Conservation (phyloP, 495 filamentous ascomycete species). For the Neurospora sp. region DNA sequence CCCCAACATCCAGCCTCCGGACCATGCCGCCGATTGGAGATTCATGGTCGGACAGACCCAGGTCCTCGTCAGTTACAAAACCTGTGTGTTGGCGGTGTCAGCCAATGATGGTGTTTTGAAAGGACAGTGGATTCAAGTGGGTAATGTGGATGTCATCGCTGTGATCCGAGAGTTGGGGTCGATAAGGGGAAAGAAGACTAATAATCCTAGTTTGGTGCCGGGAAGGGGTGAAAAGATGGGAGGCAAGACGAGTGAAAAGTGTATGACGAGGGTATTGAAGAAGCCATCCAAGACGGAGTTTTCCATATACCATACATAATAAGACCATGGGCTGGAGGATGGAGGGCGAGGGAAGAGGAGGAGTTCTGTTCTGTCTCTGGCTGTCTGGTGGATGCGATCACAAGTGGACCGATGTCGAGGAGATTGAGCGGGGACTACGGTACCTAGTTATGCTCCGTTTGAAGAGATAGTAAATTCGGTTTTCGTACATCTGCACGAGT, state of each 20-base stretch:
- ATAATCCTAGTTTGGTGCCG: background rate
- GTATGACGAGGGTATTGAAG: background rate
- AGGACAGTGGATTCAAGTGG: background rate
- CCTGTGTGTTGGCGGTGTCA: background rate
- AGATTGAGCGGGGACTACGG: background rate
- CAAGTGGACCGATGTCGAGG: background rate
- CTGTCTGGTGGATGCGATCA: background rate
- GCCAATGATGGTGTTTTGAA: background rate
- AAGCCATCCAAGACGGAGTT: background rate
- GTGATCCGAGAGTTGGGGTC: background rate
- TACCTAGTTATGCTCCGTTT: background rate
- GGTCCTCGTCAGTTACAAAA: background rate
- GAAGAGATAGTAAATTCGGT: background rate
- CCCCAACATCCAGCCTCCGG: background rate
- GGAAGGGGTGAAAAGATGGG: background rate
- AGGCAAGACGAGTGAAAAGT: background rate
- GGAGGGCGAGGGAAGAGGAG: background rate
- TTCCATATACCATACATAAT: background rate
- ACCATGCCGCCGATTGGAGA: background rate
- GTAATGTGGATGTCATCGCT: background rate
- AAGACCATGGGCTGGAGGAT: background rate
- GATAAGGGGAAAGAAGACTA: background rate
- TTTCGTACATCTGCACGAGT: background rate
- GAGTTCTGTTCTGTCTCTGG: background rate
- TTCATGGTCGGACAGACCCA: background rate